Conservation (phyloP, 139 green algal species). For the Chlamydomonas sp. region DNA sequence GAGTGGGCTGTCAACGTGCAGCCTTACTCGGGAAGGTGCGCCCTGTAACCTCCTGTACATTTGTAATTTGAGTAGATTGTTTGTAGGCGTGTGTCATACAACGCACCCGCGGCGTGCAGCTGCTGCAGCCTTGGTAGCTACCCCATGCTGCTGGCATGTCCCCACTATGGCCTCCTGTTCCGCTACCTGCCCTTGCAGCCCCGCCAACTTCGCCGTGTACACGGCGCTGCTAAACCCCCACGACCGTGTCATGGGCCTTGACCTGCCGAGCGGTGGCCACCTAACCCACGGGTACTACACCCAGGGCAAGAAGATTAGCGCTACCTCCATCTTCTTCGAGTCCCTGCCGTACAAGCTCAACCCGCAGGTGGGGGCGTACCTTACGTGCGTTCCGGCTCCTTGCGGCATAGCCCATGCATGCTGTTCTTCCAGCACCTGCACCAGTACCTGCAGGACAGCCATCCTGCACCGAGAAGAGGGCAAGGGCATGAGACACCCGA, state of each 20-base stretch:
- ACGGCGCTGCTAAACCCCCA: conserved; percentile 97
- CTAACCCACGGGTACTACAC: conserved; percentile 98
- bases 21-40: conserved; percentile 92
- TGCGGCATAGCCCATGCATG: too few relatives aligned
- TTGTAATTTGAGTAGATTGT: too few relatives aligned
- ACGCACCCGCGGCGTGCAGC: too few relatives aligned
- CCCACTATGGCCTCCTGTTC: background rate
- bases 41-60: background rate
- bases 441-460: too few relatives aligned
- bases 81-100: too few relatives aligned
- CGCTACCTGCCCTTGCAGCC: conserved; percentile 52
- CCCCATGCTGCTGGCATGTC: too few relatives aligned
- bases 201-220: conserved; percentile 99
- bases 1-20: conserved; percentile 98
- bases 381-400: background rate
- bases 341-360: conserved; percentile 95
- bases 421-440: too few relatives aligned
- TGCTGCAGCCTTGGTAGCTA: too few relatives aligned
- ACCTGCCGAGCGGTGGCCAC: conserved; percentile 97
- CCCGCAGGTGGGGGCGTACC: conserved; percentile 6
- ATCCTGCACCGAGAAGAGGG: too few relatives aligned
- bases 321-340: conserved; percentile 98
- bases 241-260: conserved; percentile 98
- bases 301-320: conserved; percentile 96
- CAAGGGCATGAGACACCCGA: too few relatives aligned